Evolutionary conservation across 805 yeast genomes (phyloP).

Genomic region (Kodamaea leandrae): DNA sequence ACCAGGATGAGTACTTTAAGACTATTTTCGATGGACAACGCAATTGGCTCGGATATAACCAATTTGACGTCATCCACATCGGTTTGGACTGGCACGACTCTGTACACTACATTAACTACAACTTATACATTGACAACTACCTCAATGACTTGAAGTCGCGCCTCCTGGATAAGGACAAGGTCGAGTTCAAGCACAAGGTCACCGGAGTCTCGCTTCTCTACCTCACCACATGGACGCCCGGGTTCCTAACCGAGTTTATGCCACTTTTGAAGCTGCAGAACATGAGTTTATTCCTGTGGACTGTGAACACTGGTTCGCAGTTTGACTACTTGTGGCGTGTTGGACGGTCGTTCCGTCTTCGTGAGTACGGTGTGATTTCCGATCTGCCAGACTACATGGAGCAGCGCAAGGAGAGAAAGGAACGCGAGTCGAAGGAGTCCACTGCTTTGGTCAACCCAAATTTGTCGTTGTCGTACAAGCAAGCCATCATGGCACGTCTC

Average conservation of each 20-base stretch:
- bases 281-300: constrained; percentile 39
- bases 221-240: constrained; percentile 36
- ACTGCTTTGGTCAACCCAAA: constrained; percentile 2
- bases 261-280: constrained; percentile 34
- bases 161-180: constrained; percentile 14
- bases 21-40: constrained; percentile 16
- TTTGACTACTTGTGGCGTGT: constrained; percentile 30
- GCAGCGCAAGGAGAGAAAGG: constrained; percentile 12
- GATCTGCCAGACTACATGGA: constrained; percentile 38
- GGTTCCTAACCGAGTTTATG: constrained; percentile 33
- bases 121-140: constrained; percentile 28
- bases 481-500: constrained; percentile 2
- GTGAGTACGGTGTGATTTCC: constrained; percentile 35
- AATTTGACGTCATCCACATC: constrained; percentile 37
- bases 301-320: constrained; percentile 36
- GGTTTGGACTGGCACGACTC: constrained; percentile 35
- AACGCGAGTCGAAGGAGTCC: neutral
- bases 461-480: constrained; percentile 7
- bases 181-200: constrained; percentile 21
- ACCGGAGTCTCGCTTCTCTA: constrained; percentile 40
- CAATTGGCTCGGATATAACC: constrained; percentile 19
- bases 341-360: constrained; percentile 22
- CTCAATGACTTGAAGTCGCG: constrained; percentile 10
- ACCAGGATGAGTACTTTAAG: constrained; percentile 38
- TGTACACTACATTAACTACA: constrained; percentile 32